Evolutionary conservation across 768 basidiomycete genomes (phyloP).

Genomic region (Sporobolomyces pararoseus): DNA sequence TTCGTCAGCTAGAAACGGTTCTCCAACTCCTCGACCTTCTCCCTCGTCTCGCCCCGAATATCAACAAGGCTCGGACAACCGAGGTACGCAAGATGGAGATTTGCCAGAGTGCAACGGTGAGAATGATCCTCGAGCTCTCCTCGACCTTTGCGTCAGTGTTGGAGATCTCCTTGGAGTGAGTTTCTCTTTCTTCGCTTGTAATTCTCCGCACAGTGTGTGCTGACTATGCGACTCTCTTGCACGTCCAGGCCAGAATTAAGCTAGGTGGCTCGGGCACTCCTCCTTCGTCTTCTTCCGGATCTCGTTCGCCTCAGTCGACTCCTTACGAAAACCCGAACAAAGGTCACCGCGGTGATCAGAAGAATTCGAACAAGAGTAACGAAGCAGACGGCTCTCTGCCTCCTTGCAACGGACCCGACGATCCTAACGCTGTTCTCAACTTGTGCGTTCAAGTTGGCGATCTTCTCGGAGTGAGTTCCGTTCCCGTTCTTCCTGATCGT

Average conservation of each 20-base stretch:
- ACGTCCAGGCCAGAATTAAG: not conserved
- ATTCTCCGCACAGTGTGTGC: not conserved
- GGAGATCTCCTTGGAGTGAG: conserved; percentile 25
- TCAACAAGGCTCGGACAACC: not conserved
- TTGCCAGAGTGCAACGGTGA: conserved; percentile 1
- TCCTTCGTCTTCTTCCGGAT: not conserved
- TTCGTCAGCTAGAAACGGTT: not conserved
- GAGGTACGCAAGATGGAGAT: not conserved
- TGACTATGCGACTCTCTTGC: not conserved
- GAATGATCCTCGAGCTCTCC: conserved; percentile 13
- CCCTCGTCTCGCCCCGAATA: not conserved
- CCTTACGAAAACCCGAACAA: not conserved
- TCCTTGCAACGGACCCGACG: conserved; percentile 10
- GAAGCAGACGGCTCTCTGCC: not conserved
- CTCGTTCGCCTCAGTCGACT: not conserved
- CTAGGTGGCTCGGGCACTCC: conserved; percentile 8
- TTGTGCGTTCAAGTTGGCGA: conserved; percentile 20
- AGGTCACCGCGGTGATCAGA: not conserved
- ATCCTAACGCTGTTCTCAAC: conserved; percentile 6
- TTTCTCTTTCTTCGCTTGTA: not conserved
- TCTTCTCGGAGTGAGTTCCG: conserved; percentile 2
- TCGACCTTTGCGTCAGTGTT: conserved; percentile 12
- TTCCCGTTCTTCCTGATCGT: too few species aligned
- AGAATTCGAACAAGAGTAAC: not conserved
- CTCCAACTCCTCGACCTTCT: conserved; percentile 1